phyloP scores from a whole-genome alignment of 2,329 filamentous ascomycete species.

The Diaporthe vexans region DNA sequence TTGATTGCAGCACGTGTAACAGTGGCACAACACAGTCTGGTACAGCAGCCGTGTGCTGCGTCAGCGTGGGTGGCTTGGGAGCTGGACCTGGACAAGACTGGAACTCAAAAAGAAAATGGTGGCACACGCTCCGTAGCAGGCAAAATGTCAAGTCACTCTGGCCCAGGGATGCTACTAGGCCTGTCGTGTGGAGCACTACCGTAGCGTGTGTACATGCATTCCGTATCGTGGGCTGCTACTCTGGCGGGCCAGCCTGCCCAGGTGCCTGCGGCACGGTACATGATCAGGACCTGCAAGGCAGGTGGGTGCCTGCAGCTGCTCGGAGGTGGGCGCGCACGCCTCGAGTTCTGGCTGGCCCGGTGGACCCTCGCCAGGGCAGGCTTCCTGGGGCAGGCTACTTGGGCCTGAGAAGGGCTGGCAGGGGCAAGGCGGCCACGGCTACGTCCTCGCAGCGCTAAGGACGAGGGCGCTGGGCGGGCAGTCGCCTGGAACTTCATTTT shows the following conservation, averaged over 20 bases:
- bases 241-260: neutral
- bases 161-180: neutral
- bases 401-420: slow-evolving; percentile 10
- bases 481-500: slow-evolving; percentile 32
- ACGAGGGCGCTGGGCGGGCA: neutral
- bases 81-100: slow-evolving; percentile 24
- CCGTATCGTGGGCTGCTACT: neutral
- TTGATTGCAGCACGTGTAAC: slow-evolving; percentile 10
- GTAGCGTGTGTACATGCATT: neutral
- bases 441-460: slow-evolving; percentile 14
- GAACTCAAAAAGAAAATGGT: slow-evolving; percentile 38
- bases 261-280: neutral
- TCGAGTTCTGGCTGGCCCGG: neutral
- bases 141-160: neutral
- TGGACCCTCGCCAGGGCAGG: neutral
- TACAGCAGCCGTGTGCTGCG: neutral
- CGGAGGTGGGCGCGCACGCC: neutral
- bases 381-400: neutral
- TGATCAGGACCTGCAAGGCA: neutral
- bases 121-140: slow-evolving; percentile 27
- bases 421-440: slow-evolving; percentile 16
- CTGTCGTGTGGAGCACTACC: neutral
- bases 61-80: slow-evolving; percentile 34
- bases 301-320: neutral
- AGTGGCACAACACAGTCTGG: slow-evolving; percentile 3